Conservation (phyloP, 225 moss, liverwort and hornwort genomes). For the Bryoerythrophyllum caledonicum region DNA sequence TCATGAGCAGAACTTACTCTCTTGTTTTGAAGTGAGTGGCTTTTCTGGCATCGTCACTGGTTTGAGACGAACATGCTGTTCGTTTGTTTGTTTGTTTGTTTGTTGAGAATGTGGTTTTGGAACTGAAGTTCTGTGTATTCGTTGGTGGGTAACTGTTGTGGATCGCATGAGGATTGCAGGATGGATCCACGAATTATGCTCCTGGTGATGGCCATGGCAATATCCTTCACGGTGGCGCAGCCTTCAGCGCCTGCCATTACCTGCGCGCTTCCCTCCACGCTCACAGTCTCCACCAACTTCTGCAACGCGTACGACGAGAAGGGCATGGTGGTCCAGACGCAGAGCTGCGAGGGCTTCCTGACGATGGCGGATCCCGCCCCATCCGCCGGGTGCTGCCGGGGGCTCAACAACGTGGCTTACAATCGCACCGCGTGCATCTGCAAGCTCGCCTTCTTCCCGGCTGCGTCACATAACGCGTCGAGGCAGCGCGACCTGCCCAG, state of each 20-base stretch:
- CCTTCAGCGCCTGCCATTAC: background rate
- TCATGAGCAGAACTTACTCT: no score
- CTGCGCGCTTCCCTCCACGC: conserved; percentile 31
- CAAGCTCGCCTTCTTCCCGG: conserved; percentile 44
- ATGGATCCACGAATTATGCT: background rate
- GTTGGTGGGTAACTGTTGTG: no score
- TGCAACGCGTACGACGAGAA: conserved; percentile 43
- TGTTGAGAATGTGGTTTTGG: no score
- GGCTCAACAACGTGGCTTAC: conserved; percentile 31
- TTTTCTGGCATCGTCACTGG: no score
- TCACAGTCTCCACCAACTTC: conserved; percentile 38
- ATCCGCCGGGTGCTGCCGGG: conserved; percentile 26
- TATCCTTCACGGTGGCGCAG: background rate
- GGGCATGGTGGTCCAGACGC: conserved; percentile 24
- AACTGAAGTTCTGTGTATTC: no score
- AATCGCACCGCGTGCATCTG: conserved; percentile 48
- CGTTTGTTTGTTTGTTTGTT: no score
- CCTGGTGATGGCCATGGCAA: background rate
- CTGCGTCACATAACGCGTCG: conserved; percentile 20
- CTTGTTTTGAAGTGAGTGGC: no score
- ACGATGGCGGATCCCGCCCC: conserved; percentile 24
- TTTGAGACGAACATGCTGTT: no score
- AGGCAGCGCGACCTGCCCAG: conserved; percentile 41
- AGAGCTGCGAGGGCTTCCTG: conserved; percentile 32
- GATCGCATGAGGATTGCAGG: conserved; percentile 13